These are phyloP conservation scores for Hypomyces perniciosus DNA, from an alignment of 2,329 filamentous ascomycete genomes.

Conservation along the genomic window DNA sequence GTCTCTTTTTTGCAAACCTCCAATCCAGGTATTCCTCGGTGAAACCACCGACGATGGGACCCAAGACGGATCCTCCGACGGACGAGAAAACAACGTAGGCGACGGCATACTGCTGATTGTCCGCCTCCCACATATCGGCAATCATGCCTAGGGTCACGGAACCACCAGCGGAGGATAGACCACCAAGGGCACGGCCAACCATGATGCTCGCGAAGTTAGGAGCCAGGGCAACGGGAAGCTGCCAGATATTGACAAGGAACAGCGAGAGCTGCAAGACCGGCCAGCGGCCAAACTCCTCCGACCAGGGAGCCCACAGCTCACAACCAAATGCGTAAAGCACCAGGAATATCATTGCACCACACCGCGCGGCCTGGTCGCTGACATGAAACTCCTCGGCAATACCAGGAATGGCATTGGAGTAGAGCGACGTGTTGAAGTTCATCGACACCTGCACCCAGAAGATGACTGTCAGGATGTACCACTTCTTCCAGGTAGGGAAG, in stretches of 20 bases:
- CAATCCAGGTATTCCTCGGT: conserved; percentile 61
- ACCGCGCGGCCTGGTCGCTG: conserved; percentile 61
- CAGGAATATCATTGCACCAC: conserved; percentile 73
- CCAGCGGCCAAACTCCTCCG: conserved; percentile 73
- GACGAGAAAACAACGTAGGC: conserved; percentile 74
- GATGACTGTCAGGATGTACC: conserved; percentile 66
- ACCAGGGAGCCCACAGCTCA: conserved; percentile 85
- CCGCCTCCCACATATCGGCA: conserved; percentile 66
- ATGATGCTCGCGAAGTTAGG: conserved; percentile 67
- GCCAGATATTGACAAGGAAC: conserved; percentile 71
- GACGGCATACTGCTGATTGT: conserved; percentile 68
- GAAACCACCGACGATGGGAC: conserved; percentile 74
- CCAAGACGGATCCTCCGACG: conserved; percentile 69
- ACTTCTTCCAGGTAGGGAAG: conserved; percentile 59
- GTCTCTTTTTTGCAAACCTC: conserved; percentile 39
- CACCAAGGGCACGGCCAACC: conserved; percentile 64
- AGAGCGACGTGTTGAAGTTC: conserved; percentile 73
- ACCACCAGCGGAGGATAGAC: conserved; percentile 64
- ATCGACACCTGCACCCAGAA: conserved; percentile 70
- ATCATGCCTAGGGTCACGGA: conserved; percentile 72
- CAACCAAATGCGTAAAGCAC: conserved; percentile 79
- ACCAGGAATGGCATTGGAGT: conserved; percentile 61
- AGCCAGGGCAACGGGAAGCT: conserved; percentile 65
- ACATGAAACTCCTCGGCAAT: conserved; percentile 64
- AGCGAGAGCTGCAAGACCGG: conserved; percentile 68